A percentile compares a stretch with the other conserved stretches of the same genome.
phyloP scores from a whole-genome alignment of 2,329 filamentous ascomycete genomes.

The Cytospora chrysosperma region DNA sequence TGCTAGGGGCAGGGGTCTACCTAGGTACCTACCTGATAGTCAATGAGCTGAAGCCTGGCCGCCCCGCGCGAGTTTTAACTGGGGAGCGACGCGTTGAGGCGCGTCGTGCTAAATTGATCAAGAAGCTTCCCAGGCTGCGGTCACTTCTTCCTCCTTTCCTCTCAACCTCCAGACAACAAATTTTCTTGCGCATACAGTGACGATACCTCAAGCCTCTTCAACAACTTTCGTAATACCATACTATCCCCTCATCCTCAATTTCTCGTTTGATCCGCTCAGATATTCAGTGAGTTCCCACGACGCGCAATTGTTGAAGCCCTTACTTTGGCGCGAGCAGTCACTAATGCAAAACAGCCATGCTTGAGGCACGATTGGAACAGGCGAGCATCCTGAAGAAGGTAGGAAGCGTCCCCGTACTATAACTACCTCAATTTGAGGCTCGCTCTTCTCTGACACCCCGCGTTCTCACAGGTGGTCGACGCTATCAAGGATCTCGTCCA shows the following conservation, averaged over 20 bases:
- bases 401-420: slow-evolving; percentile 28
- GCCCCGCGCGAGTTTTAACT: background rate
- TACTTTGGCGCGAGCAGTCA: slow-evolving; percentile 37
- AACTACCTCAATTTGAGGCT: background rate
- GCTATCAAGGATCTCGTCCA: slow-evolving; percentile 99
- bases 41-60: background rate
- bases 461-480: slow-evolving; percentile 75
- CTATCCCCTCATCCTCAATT: background rate
- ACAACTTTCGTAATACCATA: background rate
- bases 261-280: slow-evolving; percentile 16
- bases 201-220: background rate
- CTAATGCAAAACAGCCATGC: slow-evolving; percentile 55
- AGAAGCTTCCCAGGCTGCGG: slow-evolving; percentile 8
- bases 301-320: slow-evolving; percentile 4
- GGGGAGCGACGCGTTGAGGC: slow-evolving; percentile 8
- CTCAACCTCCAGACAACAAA: background rate
- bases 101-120: slow-evolving; percentile 12
- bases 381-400: slow-evolving; percentile 95
- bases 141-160: slow-evolving; percentile 8
- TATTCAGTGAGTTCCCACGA: slow-evolving; percentile 25
- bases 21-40: too few relatives aligned
- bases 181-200: background rate
- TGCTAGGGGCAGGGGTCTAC: background rate
- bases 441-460: slow-evolving; percentile 25
- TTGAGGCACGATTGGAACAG: slow-evolving; percentile 97